Evolutionary conservation across 345 rosid genomes (phyloP).

Genomic region (Bruguiera gymnorhiza): DNA sequence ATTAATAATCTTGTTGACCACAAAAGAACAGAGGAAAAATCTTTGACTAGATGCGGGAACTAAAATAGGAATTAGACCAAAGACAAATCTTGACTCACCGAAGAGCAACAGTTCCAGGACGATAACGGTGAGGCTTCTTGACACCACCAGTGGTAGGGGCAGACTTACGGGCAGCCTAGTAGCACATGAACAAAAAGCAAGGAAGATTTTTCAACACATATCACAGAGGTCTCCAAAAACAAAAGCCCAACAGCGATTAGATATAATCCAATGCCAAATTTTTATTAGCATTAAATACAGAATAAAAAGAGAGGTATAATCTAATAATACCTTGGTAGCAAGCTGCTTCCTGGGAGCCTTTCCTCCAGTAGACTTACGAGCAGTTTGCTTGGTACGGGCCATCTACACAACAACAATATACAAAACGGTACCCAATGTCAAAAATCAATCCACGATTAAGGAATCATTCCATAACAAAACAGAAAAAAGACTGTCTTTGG

Average conservation of each 20-base stretch:
- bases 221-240: background rate
- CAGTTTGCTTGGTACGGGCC: slow-evolving; percentile 98
- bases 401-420: slow-evolving; percentile 25
- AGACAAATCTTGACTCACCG: slow-evolving; percentile 2
- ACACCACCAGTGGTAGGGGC: slow-evolving; percentile 26
- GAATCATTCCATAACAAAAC: too few species aligned
- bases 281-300: too few species aligned
- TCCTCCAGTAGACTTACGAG: slow-evolving; percentile 94
- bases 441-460: too few species aligned
- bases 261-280: background rate
- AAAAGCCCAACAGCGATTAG: too few species aligned
- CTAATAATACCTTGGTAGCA: slow-evolving; percentile 67
- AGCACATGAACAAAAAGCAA: background rate
- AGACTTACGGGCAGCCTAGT: slow-evolving; percentile 22
- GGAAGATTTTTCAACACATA: background rate
- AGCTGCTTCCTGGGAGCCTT: slow-evolving; percentile 98
- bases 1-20: too few species aligned
- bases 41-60: background rate
- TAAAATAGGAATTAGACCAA: background rate
- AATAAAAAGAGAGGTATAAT: background rate
- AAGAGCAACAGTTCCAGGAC: slow-evolving; percentile 26
- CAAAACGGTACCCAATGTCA: too few species aligned
- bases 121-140: slow-evolving; percentile 21
- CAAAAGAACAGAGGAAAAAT: background rate
- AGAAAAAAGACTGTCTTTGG: too few species aligned